These are phyloP conservation scores for Dictyostelium discoideum DNA, from an alignment of 78 protist genomes.

Conservation along the genomic window DNA sequence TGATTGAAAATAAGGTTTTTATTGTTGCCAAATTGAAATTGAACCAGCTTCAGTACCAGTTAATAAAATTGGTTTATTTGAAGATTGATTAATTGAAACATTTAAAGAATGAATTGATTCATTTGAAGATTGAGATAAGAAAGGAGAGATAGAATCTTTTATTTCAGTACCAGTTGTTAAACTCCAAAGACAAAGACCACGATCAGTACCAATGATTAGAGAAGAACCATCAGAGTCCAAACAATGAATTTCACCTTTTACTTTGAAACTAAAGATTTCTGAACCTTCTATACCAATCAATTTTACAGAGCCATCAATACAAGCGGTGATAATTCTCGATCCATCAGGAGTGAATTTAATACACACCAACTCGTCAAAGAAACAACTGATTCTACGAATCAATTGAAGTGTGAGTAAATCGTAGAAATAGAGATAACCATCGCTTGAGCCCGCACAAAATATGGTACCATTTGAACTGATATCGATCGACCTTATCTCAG, in stretches of 20 bases:
- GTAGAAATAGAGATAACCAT: slow-evolving; percentile 40
- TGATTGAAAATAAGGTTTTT: not conserved
- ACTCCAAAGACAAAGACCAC: slow-evolving; percentile 56
- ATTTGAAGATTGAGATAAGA: not conserved
- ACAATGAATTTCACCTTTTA: slow-evolving; percentile 36
- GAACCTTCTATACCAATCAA: slow-evolving; percentile 70
- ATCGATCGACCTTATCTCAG: slow-evolving; percentile 68
- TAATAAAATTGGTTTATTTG: slow-evolving; percentile 7
- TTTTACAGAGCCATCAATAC: slow-evolving; percentile 12
- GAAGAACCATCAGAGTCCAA: slow-evolving; percentile 62
- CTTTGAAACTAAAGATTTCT: slow-evolving; percentile 31
- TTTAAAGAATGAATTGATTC: slow-evolving; percentile 40
- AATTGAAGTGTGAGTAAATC: slow-evolving; percentile 28
- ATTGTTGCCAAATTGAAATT: slow-evolving; percentile 24
- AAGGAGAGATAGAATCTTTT: slow-evolving; percentile 10
- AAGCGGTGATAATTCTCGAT: not conserved
- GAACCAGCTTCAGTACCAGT: slow-evolving; percentile 54
- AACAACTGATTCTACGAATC: not conserved
- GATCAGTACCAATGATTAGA: slow-evolving; percentile 26
- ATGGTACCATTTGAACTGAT: slow-evolving; percentile 60
- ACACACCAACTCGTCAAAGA: slow-evolving; percentile 5
- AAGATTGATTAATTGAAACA: not conserved
- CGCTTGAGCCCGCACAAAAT: slow-evolving; percentile 61
- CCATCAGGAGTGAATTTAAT: slow-evolving; percentile 67
- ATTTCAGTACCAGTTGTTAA: slow-evolving; percentile 63